These are phyloP conservation scores for Phytophthora litchii DNA, from an alignment of 352 stramenopile species.

Conservation along the genomic window DNA sequence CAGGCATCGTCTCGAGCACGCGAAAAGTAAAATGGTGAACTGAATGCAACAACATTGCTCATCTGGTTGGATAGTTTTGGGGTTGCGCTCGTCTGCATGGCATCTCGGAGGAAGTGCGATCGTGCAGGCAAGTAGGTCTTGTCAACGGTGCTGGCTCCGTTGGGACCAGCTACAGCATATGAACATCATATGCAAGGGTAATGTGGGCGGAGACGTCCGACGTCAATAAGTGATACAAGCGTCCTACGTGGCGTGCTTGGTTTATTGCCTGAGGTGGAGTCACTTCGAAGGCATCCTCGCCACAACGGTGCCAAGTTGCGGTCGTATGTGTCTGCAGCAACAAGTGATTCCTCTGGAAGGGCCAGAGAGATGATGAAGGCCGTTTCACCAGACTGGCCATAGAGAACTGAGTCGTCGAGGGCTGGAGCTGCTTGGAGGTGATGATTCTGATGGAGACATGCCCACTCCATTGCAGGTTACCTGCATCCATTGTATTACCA, in stretches of 20 bases:
- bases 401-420: not conserved
- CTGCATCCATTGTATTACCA: not conserved
- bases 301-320: not conserved
- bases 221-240: too few species aligned
- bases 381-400: not conserved
- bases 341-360: not conserved
- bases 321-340: not conserved
- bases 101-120: conserved; percentile 3
- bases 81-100: not conserved
- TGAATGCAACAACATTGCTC: not conserved
- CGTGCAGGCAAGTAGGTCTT: not conserved
- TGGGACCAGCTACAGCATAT: not conserved
- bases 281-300: not conserved
- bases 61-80: conserved; percentile 2
- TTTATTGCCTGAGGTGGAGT: not conserved
- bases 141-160: conserved; percentile 16
- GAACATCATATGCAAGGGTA: not conserved
- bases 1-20: conserved; percentile 9
- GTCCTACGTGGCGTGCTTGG: not conserved
- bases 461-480: not conserved
- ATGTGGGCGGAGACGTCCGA: not conserved
- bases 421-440: not conserved
- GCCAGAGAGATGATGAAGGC: not conserved
- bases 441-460: not conserved
- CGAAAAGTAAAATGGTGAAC: conserved; percentile 11